phyloP scores from a whole-genome alignment of 2,329 filamentous ascomycete genomes.

The Beauveria scarabaeidicola region DNA sequence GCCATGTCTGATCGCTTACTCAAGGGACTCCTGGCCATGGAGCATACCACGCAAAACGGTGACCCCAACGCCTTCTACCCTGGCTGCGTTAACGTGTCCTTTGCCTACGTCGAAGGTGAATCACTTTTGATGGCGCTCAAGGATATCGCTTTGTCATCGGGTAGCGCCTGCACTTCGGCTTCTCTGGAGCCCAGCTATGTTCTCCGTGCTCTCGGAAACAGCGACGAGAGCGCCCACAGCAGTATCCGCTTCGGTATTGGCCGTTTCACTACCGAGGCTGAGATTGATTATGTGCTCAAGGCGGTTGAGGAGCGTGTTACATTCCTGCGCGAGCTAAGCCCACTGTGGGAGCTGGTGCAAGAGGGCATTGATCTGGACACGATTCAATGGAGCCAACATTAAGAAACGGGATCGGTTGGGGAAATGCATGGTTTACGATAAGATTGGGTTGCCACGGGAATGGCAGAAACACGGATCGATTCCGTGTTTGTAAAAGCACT shows the following conservation, averaged over 20 bases:
- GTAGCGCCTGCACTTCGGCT: conserved; percentile 93
- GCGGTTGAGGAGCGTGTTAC: conserved; percentile 84
- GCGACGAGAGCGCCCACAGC: conserved; percentile 94
- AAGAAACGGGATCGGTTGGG: conserved; percentile 21
- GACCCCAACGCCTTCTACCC: conserved; percentile 79
- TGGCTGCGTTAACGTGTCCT: conserved; percentile 96
- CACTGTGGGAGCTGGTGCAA: conserved; percentile 95
- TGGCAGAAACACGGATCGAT: conserved; percentile 21
- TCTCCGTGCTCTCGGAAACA: conserved; percentile 85
- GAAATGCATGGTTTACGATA: conserved; percentile 9
- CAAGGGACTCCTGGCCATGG: conserved; percentile 74
- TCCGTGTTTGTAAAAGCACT: conserved; percentile 19
- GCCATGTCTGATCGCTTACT: conserved; percentile 74
- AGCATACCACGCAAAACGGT: conserved; percentile 89
- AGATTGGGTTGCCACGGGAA: not conserved
- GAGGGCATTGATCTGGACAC: conserved; percentile 92
- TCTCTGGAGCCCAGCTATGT: conserved; percentile 97
- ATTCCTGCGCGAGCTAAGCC: conserved; percentile 89
- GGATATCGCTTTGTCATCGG: conserved; percentile 93
- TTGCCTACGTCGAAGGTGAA: conserved; percentile 96
- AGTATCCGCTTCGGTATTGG: conserved; percentile 97
- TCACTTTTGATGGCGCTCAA: conserved; percentile 97
- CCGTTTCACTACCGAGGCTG: conserved; percentile 86
- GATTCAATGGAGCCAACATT: conserved; percentile 98
- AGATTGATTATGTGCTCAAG: conserved; percentile 96